Conservation (phyloP, 164 flowering plant genomes). For the Taxillus chinensis region DNA sequence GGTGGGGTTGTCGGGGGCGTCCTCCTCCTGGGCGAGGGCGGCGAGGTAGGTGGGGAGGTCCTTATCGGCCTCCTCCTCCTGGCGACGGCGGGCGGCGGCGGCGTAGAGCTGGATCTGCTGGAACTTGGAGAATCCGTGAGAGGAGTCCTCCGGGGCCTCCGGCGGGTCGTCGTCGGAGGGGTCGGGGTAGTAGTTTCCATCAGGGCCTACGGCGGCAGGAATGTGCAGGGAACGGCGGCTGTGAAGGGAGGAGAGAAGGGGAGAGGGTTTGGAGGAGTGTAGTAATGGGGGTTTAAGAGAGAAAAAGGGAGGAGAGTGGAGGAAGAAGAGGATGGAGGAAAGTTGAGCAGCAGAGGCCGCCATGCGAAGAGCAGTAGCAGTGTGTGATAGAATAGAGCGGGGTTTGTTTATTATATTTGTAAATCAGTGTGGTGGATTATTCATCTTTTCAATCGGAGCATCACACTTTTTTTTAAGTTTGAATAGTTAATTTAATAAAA, state of each 20-base stretch:
- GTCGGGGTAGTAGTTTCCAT: conserved; percentile 54
- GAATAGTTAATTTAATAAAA: no score
- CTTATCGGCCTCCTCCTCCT: conserved; percentile 67
- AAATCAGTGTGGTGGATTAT: no score
- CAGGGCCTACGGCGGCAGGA: conserved; percentile 38
- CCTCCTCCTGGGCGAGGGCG: conserved; percentile 61
- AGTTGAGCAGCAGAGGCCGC: background rate
- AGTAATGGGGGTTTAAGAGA: conserved; percentile 1
- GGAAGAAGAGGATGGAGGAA: background rate
- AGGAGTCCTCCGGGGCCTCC: conserved; percentile 77
- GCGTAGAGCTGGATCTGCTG: conserved; percentile 73
- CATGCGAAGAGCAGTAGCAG: no score
- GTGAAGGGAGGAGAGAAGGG: conserved; percentile 6
- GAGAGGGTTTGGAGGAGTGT: conserved; percentile 11
- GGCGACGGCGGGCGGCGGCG: conserved; percentile 49
- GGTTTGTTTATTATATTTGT: no score
- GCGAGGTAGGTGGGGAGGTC: conserved; percentile 56
- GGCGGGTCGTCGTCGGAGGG: conserved; percentile 88
- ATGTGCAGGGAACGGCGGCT: conserved; percentile 3
- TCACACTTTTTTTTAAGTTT: no score
- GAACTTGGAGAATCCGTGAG: conserved; percentile 70
- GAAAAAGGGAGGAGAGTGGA: background rate
- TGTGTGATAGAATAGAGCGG: no score
- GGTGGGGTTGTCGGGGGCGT: conserved; percentile 38
- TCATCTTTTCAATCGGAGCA: no score